Conservation (phyloP, 306 rosid species). For the Quercus rubra region DNA sequence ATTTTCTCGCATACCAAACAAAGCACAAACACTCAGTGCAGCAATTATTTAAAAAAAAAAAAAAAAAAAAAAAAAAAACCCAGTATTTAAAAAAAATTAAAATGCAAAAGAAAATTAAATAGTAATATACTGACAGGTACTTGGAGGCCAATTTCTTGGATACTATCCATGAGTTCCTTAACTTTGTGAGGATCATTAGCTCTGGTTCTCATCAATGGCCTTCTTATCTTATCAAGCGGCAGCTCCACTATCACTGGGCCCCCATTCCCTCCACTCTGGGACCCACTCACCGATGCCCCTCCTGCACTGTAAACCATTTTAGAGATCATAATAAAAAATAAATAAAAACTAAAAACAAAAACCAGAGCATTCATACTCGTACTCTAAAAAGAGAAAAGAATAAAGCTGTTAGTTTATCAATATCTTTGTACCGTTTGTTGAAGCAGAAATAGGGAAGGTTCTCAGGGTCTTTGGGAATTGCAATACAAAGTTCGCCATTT, state of each 20-base stretch:
- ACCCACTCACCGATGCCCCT: conserved; percentile 29
- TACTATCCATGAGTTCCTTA: conserved; percentile 81
- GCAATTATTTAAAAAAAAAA: background rate
- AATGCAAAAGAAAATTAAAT: background rate
- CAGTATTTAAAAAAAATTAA: background rate
- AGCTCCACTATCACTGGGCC: conserved; percentile 92
- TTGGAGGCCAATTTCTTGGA: conserved; percentile 83
- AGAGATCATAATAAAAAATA: background rate
- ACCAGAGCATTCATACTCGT: background rate
- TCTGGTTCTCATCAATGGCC: conserved; percentile 92
- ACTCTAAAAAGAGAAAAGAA: background rate
- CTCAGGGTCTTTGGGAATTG: conserved; percentile 56
- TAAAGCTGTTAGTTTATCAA: background rate
- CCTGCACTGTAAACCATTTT: conserved; percentile 31
- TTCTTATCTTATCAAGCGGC: conserved; percentile 84
- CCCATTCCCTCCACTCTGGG: conserved; percentile 40
- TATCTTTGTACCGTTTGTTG: conserved; percentile 51
- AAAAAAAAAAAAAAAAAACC: too few relatives aligned
- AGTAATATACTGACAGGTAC: conserved; percentile 55
- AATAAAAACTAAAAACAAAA: background rate
- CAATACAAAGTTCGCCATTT: conserved; percentile 69
- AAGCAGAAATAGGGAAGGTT: conserved; percentile 63
- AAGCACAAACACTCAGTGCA: background rate
- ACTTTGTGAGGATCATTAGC: conserved; percentile 73
- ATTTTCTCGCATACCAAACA: conserved; percentile 4